Percentiles rank a stretch among this genome's conserved stretches.
Evolutionary conservation across 495 filamentous ascomycete genomes (phyloP).

Genomic region (Xeromyces bisporus): DNA sequence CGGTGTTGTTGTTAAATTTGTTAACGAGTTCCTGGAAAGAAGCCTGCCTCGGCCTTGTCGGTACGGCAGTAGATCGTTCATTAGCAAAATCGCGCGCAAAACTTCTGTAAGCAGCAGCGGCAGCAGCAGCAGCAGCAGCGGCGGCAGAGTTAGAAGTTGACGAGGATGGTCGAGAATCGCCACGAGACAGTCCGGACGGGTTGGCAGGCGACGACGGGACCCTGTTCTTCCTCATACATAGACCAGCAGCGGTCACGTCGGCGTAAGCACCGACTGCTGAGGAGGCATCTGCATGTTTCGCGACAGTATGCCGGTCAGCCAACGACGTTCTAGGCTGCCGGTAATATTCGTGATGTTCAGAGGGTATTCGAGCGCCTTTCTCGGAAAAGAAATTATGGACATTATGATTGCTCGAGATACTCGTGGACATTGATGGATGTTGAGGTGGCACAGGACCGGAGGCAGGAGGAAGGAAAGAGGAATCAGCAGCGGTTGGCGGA

Average conservation of each 20-base stretch:
- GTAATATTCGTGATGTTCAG: constrained; percentile 39
- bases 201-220: constrained; percentile 17
- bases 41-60: constrained; percentile 24
- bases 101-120: constrained; percentile 6
- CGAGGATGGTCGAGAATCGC: constrained; percentile 13
- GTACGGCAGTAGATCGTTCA: constrained; percentile 3
- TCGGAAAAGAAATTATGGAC: background rate
- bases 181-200: constrained; percentile 10
- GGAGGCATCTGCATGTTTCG: constrained; percentile 11
- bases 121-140: background rate
- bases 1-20: constrained; percentile 40
- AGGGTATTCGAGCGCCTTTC: constrained; percentile 17
- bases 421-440: constrained; percentile 11
- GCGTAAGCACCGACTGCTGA: constrained; percentile 10
- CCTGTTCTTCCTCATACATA: constrained; percentile 7
- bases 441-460: constrained; percentile 10
- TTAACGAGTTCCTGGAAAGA: constrained; percentile 46
- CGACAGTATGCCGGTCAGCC: constrained; percentile 8
- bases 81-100: constrained; percentile 9
- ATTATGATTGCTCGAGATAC: constrained; percentile 5
- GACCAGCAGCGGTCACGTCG: constrained; percentile 10
- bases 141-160: constrained; percentile 22
- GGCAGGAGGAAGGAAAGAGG: constrained; percentile 12
- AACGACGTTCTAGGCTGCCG: constrained; percentile 18
- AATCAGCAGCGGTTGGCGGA: too few relatives aligned